These are phyloP conservation scores for Sarocladium brachiariae DNA, from an alignment of 2,329 filamentous ascomycete species.

Conservation along the genomic window DNA sequence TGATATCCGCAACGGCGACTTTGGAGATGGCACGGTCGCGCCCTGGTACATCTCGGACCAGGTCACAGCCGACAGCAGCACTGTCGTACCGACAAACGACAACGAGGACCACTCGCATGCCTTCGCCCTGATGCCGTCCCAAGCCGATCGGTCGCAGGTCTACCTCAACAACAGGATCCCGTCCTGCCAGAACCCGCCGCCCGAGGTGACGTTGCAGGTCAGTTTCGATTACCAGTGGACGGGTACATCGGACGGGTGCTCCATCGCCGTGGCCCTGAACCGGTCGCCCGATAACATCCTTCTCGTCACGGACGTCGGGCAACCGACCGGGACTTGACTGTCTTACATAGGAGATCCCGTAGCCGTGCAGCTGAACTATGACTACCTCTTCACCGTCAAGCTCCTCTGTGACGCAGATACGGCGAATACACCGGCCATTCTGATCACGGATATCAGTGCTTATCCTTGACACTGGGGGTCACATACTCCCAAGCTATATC, in stretches of 20 bases:
- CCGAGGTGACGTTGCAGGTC: slow-evolving; percentile 10
- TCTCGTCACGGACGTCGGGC: slow-evolving; percentile 9
- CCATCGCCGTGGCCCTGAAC: slow-evolving; percentile 11
- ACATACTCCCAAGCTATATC: no score
- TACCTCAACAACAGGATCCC: slow-evolving; percentile 12
- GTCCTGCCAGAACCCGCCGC: slow-evolving; percentile 11
- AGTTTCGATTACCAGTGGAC: slow-evolving; percentile 12
- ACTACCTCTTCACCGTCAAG: slow-evolving; percentile 13
- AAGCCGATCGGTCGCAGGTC: slow-evolving; percentile 11
- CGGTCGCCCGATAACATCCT: slow-evolving; percentile 7
- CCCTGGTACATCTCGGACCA: slow-evolving; percentile 14
- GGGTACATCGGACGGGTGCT: slow-evolving; percentile 11
- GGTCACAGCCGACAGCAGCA: slow-evolving; percentile 11
- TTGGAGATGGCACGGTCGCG: slow-evolving; percentile 1
- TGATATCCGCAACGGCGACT: slow-evolving; percentile 10
- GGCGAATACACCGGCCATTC: slow-evolving; percentile 1
- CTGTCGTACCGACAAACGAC: background rate
- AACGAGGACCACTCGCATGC: slow-evolving; percentile 5
- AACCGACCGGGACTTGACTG: slow-evolving; percentile 11
- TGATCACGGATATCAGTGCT: slow-evolving; percentile 5
- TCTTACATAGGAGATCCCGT: slow-evolving; percentile 8
- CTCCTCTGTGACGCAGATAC: slow-evolving; percentile 9
- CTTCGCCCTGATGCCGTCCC: slow-evolving; percentile 13
- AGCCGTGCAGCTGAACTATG: slow-evolving; percentile 11
- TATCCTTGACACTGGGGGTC: no score